Base-by-base conservation (phyloP, 768 basidiomycete genomes). In the Gyrodon lividus region DNA sequence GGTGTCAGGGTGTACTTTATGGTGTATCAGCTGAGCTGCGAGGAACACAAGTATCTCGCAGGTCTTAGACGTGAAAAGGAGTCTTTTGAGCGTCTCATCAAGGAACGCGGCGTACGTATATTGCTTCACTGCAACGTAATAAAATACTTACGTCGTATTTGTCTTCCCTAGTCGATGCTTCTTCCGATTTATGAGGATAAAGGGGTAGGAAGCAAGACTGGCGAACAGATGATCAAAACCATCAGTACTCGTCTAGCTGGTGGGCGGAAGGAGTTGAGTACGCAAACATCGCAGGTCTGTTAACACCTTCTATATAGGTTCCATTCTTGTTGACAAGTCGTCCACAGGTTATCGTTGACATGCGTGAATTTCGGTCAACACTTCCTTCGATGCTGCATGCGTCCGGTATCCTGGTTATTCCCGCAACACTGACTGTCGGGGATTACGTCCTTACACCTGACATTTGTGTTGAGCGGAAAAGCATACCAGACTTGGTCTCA, bases 361-460 rank as follows among this genome's bases (percentile, higher is more conserved):
- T 98, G 82, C 83, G 96, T 58, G 97, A 99, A 69, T 98, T 99
- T 69, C 79, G 94, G 23, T 98, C 96, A 2, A 83, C 92, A 0
- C 72, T 99, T 9, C 97, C 95, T 0, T 94, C 91, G 0, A 68
- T 99, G 5, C 74, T 98, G 7, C 93, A 98, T 61, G 92, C 90
- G 0, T 79, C 90, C 0, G 78, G 79, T 39, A 70, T 96, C 37
- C 72, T 86, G 30, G 83, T 98, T 37, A 76, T 94, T n/a, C 96
- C 97, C 0, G 87, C 88, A 1, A 98, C 95, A 0, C 74, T 99
- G 54, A 92, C 89, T 0, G 89, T 98, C 2, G 97, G 97, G 2
- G 97, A 99, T 69, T 99, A 99, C 63, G 88, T 99, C 48, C 72
- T 98, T 41, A 88, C 91, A 1, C 97, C 96, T 0, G 92, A 96